Conservation (phyloP, 73 alveolate species). For the Paramecium primaurelia region DNA sequence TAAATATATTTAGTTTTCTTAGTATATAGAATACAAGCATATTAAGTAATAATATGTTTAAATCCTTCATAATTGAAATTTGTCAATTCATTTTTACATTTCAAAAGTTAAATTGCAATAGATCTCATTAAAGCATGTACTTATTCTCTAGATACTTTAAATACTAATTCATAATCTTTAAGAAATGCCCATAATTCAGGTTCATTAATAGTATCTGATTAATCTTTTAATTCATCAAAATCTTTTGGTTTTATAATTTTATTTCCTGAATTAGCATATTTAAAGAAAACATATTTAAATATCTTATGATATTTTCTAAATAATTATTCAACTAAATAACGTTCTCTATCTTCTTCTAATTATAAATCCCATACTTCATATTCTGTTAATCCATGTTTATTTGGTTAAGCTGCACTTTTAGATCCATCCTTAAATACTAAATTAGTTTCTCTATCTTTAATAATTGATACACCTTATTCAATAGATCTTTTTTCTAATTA, state of each 20-base stretch:
- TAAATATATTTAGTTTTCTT: conserved; percentile 39
- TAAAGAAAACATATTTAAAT: conserved; percentile 67
- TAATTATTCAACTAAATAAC: conserved; percentile 59
- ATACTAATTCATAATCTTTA: conserved; percentile 70
- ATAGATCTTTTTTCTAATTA: conserved; percentile 70
- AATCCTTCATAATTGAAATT: conserved; percentile 50
- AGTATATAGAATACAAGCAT: conserved; percentile 14
- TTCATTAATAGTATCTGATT: conserved; percentile 64
- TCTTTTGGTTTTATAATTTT: conserved; percentile 61
- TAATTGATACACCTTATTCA: conserved; percentile 59
- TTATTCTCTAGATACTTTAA: conserved; percentile 65
- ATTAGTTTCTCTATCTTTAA: conserved; percentile 59
- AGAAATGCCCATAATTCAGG: conserved; percentile 73
- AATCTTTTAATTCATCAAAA: conserved; percentile 67
- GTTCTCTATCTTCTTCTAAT: conserved; percentile 80
- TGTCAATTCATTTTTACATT: neutral
- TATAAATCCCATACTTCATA: conserved; percentile 63
- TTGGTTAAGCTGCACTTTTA: conserved; percentile 33
- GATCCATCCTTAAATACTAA: conserved; percentile 63
- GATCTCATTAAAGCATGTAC: conserved; percentile 55
- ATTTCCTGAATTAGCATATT: conserved; percentile 75
- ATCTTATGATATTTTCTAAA: conserved; percentile 71
- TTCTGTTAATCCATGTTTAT: conserved; percentile 55
- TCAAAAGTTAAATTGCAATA: neutral
- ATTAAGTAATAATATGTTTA: conserved; percentile 21